phyloP scores from a whole-genome alignment of 2,329 filamentous ascomycete genomes.

The Clarireedia paspali region DNA sequence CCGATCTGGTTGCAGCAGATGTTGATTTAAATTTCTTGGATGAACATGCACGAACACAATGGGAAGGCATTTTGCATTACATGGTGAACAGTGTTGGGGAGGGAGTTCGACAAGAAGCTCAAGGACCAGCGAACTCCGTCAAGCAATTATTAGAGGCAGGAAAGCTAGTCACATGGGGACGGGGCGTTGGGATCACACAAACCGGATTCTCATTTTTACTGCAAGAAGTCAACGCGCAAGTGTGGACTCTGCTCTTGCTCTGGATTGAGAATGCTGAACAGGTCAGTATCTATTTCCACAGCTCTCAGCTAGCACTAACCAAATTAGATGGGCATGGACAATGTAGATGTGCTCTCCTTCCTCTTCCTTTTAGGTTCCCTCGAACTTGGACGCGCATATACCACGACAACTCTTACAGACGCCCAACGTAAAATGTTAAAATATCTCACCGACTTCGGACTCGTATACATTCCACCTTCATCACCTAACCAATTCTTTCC shows the following conservation, averaged over 20 bases:
- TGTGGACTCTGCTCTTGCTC: slow-evolving; percentile 89
- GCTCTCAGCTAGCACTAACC: slow-evolving; percentile 11
- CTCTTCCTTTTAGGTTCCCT: slow-evolving; percentile 92
- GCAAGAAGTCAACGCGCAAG: slow-evolving; percentile 91
- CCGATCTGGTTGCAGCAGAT: slow-evolving; percentile 50
- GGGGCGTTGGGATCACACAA: slow-evolving; percentile 71
- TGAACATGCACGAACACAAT: slow-evolving; percentile 76
- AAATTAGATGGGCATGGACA: slow-evolving; percentile 57
- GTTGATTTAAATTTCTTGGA: slow-evolving; percentile 71
- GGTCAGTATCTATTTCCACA: slow-evolving; percentile 28
- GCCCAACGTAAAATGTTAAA: slow-evolving; percentile 85
- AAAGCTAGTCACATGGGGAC: slow-evolving; percentile 61
- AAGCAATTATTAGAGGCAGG: slow-evolving; percentile 77
- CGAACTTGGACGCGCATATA: slow-evolving; percentile 86
- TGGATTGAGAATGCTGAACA: slow-evolving; percentile 80
- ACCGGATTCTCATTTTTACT: slow-evolving; percentile 90
- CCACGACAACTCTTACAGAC: slow-evolving; percentile 72
- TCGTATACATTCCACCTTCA: slow-evolving; percentile 66
- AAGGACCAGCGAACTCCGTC: slow-evolving; percentile 65
- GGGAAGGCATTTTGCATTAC: slow-evolving; percentile 94
- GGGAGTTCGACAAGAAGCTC: slow-evolving; percentile 39
- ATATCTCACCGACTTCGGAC: slow-evolving; percentile 83
- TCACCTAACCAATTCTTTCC: slow-evolving; percentile 67
- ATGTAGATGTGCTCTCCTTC: slow-evolving; percentile 91
- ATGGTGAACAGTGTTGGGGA: slow-evolving; percentile 72